Conservation (phyloP, 225 moss, liverwort and hornwort genomes). For the Bryum argenteum region DNA sequence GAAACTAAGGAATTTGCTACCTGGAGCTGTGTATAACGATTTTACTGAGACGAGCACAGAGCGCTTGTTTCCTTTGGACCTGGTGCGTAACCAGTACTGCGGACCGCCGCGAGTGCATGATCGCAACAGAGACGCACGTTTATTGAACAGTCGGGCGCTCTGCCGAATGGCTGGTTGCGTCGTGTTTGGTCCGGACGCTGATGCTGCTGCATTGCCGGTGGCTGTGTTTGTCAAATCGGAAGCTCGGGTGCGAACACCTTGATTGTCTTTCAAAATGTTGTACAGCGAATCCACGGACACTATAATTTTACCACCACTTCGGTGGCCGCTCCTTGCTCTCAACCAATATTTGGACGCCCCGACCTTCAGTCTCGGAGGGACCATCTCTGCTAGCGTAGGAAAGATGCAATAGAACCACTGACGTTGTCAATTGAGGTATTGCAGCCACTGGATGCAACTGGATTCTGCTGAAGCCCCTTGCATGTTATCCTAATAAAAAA, state of each 20-base stretch:
- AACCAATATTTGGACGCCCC: constrained; percentile 38
- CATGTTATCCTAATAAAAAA: background rate
- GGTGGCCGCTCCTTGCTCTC: constrained; percentile 42
- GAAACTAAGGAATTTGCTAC: constrained; percentile 15
- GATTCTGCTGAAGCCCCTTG: background rate
- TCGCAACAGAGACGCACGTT: constrained; percentile 17
- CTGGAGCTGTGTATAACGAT: constrained; percentile 31
- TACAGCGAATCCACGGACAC: constrained; percentile 34
- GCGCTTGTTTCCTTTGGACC: constrained; percentile 32
- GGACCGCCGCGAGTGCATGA: constrained; percentile 26
- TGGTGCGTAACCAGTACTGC: constrained; percentile 35
- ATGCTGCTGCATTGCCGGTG: constrained; percentile 2
- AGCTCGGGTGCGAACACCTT: constrained; percentile 9
- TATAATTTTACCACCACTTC: constrained; percentile 25
- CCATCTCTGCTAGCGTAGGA: constrained; percentile 15
- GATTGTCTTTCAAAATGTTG: constrained; percentile 39
- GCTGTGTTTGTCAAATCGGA: background rate
- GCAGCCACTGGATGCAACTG: background rate
- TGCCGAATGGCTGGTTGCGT: constrained; percentile 22
- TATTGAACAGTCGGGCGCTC: constrained; percentile 33
- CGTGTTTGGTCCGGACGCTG: background rate
- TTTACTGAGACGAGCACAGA: constrained; percentile 47
- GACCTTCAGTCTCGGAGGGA: constrained; percentile 26
- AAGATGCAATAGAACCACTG: constrained; percentile 5
- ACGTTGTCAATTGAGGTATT: constrained; percentile 6